Evolutionary conservation across 1,284 basidiomycete species (phyloP), one percentile per base, ranked within the genome.

Genomic region (Trichosporon sp.): DNA sequence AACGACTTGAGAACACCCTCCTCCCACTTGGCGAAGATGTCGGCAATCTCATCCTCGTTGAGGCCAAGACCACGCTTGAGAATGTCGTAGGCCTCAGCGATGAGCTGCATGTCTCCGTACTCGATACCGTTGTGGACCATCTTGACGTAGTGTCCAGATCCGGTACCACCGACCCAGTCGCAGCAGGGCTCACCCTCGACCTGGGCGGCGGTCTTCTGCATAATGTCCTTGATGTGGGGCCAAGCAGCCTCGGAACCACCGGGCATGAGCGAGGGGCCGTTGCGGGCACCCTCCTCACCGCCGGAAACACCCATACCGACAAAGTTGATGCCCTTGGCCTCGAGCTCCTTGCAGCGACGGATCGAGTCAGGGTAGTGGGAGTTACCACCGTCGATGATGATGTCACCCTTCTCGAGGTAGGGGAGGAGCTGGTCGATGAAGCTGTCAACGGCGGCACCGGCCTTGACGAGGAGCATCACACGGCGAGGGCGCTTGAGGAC

Each of bases 41-140:
- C 90, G 72, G 94, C 91, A 77, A 97, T 96, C 85, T 98, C 95
- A 75, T 88, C 87, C 80, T 94, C 92, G 51, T 83, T 71, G 74
- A 97, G 88, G 76, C 91, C 93, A 78, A 99, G 91, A 78, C 96
- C 97, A 79, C 94, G 92, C 85, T 96, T 97, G 83, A 99, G 91
- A 85, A 99, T 98, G 84, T 98, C 95, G 85, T 97, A 98, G 19
- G 92, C 94, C 87, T 99, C 97, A 77, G 94, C 93, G 80, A 99
- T 99, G 83, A 99, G 88, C 86, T 99, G 97, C 97, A 99, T 99
- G 87, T 99, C 97, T 86, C 97, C 97, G 86, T 99, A 99, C 86
- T 98, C 95, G 85, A 98, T 98, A 88, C 94, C 86, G 84, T 87
- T 87, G 85, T 86, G 84, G 73, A 85, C 84, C 84, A 85, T 85